A percentile compares a stretch with the other conserved stretches of the same genome.
These are phyloP conservation scores for Nidularia sp. DNA, from an alignment of 768 basidiomycete genomes.

Conservation along the genomic window DNA sequence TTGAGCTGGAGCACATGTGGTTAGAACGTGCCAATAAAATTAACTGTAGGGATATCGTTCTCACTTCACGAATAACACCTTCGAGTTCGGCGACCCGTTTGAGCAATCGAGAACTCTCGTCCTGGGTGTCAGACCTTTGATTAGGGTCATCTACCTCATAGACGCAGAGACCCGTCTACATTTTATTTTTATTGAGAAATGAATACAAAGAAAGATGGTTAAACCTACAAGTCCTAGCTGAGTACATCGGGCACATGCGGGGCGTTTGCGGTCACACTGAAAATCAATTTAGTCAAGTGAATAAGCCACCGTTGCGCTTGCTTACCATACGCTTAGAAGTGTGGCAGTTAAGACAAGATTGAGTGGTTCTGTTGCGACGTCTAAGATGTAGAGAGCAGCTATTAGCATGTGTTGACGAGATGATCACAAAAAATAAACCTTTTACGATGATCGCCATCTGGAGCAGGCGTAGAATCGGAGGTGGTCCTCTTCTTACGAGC, in stretches of 20 bases:
- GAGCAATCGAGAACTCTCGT: slow-evolving; percentile 63
- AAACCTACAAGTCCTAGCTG: slow-evolving; percentile 43
- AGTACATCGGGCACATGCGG: slow-evolving; percentile 45
- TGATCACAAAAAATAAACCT: slow-evolving; percentile 29
- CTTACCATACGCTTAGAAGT: slow-evolving; percentile 71
- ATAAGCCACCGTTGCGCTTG: slow-evolving; percentile 1
- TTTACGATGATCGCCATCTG: slow-evolving; percentile 53
- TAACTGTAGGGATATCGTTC: slow-evolving; percentile 19
- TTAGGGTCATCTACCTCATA: slow-evolving; percentile 80
- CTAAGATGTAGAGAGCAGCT: slow-evolving; percentile 15
- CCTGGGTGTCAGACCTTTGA: slow-evolving; percentile 48
- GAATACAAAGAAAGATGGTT: background rate
- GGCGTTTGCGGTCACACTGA: slow-evolving; percentile 47
- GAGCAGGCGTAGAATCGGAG: slow-evolving; percentile 21
- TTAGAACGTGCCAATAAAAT: slow-evolving; percentile 13
- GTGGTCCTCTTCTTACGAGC: slow-evolving; percentile 21
- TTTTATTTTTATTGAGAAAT: background rate
- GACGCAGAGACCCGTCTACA: slow-evolving; percentile 74
- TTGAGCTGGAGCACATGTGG: slow-evolving; percentile 42
- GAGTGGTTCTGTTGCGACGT: slow-evolving; percentile 69
- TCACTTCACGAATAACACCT: slow-evolving; percentile 76
- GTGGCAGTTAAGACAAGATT: slow-evolving; percentile 72
- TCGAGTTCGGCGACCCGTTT: slow-evolving; percentile 80
- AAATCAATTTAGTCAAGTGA: background rate
- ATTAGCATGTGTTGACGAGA: background rate